Base-by-base conservation (phyloP, 805 yeast species). In the Kazachstania martiniae region DNA sequence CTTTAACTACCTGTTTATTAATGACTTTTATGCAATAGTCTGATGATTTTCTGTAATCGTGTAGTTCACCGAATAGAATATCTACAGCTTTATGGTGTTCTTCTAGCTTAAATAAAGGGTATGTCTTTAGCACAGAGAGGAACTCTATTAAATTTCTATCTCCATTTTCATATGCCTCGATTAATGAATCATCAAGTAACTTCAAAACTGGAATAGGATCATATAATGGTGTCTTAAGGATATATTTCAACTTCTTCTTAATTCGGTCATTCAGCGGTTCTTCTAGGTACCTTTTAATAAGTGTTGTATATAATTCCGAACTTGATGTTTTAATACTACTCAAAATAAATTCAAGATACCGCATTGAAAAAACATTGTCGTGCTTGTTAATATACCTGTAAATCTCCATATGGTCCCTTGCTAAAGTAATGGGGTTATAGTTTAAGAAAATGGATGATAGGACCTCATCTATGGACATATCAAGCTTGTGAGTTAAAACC, bases 51-150 rank as follows among this genome's bases (percentile, higher is more conserved):
- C 55, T 55, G 29, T 71, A 65, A 46, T 79, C 79, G 3, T 68
- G 56, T 28, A 82, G 53, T 14, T 74, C 73, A 30, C 69, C 63
- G 29, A 72, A 73, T 17, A 75, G 62, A 2, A 84, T 68, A 34
- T 72, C 70, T 12, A 89, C 57, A 0, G 84, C 77, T 31, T 72
- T 67, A 8, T 66, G 64, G 47, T 82, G 83, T 32, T 72, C 72
- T 1, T 72, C 75, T 27, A 80, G 46, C 37, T 72, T 67, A 28
- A 67, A 66, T 33, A 79, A 63, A 2, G 86, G 69, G 28, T 70
- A 63, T 0, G 82, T 72, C 25, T 71, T 66, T 21, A 50, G 33
- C 14, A 29, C 27, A 24, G 39, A 36, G 8, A 53, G 27, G 34
- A 43, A 4, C 24, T 22, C 18, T 34, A 25, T 4, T 37, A 41